Conservation (phyloP, 192 early-diverging fungal species). For the Spizellomyces punctatus region DNA sequence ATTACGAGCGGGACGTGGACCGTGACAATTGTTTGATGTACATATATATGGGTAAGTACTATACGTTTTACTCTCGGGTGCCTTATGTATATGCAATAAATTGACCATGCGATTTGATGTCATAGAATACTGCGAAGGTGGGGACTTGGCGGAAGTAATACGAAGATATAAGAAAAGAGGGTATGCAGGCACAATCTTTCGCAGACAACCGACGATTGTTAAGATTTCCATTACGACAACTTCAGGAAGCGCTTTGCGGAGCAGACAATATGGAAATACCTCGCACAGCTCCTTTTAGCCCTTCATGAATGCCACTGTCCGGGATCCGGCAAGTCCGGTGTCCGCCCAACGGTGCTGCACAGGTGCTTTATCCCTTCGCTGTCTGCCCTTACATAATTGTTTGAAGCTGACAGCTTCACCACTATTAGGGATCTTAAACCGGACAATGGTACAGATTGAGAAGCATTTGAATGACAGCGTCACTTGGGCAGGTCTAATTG, state of each 20-base stretch:
- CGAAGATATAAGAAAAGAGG: slow-evolving; percentile 61
- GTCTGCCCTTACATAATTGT: too few species aligned
- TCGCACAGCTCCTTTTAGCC: slow-evolving; percentile 67
- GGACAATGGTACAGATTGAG: slow-evolving; percentile 51
- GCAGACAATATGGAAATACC: slow-evolving; percentile 66
- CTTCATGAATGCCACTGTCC: slow-evolving; percentile 67
- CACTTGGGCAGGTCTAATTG: too few species aligned
- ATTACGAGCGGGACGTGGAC: slow-evolving; percentile 71
- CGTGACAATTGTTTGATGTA: slow-evolving; percentile 67
- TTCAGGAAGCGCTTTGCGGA: slow-evolving; percentile 60
- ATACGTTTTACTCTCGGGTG: slow-evolving; percentile 2
- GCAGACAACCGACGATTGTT: neutral
- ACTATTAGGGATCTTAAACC: slow-evolving; percentile 69
- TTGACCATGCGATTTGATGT: neutral
- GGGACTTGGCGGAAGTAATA: slow-evolving; percentile 69
- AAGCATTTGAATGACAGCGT: slow-evolving; percentile 18
- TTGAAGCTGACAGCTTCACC: neutral
- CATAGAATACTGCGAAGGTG: slow-evolving; percentile 73
- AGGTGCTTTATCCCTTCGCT: slow-evolving; percentile 3
- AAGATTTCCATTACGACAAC: neutral
- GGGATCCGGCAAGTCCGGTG: neutral
- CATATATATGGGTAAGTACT: slow-evolving; percentile 66
- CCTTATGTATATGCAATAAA: neutral
- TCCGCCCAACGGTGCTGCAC: slow-evolving; percentile 61
- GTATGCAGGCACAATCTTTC: slow-evolving; percentile 7